Evolutionary conservation across 345 rosid genomes (phyloP), one percentile per base, ranked within the genome.

Genomic region (Eutrema japonicum): DNA sequence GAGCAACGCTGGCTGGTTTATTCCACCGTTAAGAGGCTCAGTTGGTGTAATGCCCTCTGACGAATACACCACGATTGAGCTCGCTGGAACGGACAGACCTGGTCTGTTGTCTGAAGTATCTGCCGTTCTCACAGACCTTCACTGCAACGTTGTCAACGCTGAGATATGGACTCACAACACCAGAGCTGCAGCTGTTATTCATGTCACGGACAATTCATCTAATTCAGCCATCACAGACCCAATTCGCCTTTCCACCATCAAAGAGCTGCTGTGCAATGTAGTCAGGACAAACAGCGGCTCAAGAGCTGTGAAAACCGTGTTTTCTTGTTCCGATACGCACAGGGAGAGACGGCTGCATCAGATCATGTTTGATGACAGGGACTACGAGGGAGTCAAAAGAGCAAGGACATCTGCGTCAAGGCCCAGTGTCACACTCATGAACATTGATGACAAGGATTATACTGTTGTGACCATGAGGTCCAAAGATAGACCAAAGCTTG

Each of bases 161-260:
- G 98, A 90, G 81, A 86, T 93, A 73, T 93, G 98, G 98, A 91
- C 98, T 43, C 98, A 93, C 83, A 93, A 93, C 76, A 77, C 83
- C 13, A 85, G 96, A 82, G 97, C 98, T 53, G 98, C 98, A 3
- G 96, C 98, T 8, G 92, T 93, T 29, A 87, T 85, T 76, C 90
- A 86, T 75, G 88, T 89, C 68, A 89, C 86, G 6, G 97, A 90
- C 72, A 71, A 71, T 76, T 77, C 83, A 41, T 85, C 92, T 6
- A 83, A 83, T 29, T 54, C 76, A 45, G 92, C 94, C 27, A 85
- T 90, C 37, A 78, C 79, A 42, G 98, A 93, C 77, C 89, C 85
- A 2, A 67, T 58, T 49, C 86, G 81, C 14, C 92, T 93, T n/a
- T 80, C 89, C 46, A 72, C 77, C 33, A 85, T 93, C 36, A 81